Evolutionary conservation across 495 filamentous ascomycete species (phyloP).

Genomic region (Trichoderma erinaceum): DNA sequence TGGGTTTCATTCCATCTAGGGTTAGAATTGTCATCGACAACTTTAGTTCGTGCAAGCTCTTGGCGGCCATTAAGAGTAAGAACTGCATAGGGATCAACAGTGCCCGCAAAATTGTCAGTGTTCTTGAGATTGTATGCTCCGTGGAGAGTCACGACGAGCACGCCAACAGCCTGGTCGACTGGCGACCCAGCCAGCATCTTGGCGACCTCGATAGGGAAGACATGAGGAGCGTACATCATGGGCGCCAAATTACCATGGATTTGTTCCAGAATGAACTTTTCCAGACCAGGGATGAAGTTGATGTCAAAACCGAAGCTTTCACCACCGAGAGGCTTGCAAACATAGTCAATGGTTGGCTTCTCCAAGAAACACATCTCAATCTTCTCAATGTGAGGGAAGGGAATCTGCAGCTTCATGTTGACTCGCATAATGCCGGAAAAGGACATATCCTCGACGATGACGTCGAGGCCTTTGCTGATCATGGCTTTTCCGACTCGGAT

Average conservation of each 20-base stretch:
- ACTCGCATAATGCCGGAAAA: constrained; percentile 91
- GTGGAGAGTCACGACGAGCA: constrained; percentile 85
- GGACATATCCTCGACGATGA: constrained; percentile 96
- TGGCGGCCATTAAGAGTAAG: constrained; percentile 79
- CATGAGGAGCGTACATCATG: constrained; percentile 96
- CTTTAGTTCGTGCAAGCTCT: constrained; percentile 83
- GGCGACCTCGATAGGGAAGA: constrained; percentile 96
- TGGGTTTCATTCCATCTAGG: constrained; percentile 95
- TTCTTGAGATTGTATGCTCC: constrained; percentile 91
- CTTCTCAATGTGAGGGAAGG: constrained; percentile 90
- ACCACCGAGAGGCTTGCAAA: constrained; percentile 94
- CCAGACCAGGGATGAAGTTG: constrained; percentile 93
- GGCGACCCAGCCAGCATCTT: constrained; percentile 97
- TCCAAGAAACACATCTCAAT: constrained; percentile 85
- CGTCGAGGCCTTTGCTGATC: constrained; percentile 91
- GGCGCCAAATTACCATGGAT: constrained; percentile 87
- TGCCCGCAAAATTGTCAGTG: constrained; percentile 85
- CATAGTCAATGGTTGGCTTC: constrained; percentile 75
- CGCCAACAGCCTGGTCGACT: constrained; percentile 92
- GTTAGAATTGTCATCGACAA: constrained; percentile 72
- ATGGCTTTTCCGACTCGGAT: constrained; percentile 90
- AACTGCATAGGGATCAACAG: constrained; percentile 84
- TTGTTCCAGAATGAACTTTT: constrained; percentile 89
- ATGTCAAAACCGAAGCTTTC: constrained; percentile 96
- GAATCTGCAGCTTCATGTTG: constrained; percentile 93